Evolutionary conservation across 805 yeast species (phyloP).

Genomic region (Yarrowia keelungensis): DNA sequence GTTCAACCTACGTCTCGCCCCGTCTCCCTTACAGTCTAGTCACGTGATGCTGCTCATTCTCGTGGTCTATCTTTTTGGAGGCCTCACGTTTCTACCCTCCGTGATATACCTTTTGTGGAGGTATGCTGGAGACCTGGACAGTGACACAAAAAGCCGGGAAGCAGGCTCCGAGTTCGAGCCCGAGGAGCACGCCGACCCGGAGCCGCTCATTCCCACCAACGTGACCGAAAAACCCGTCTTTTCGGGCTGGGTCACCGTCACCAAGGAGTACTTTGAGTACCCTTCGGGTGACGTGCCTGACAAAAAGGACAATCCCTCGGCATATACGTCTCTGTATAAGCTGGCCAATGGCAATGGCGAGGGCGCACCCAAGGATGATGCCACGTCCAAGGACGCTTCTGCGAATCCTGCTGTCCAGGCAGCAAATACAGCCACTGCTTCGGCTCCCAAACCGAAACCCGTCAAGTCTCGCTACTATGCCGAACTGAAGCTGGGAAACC

Average conservation of each 20-base stretch:
- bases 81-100: constrained; percentile 19
- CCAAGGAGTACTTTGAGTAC: constrained; percentile 71
- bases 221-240: constrained; percentile 32
- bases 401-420: constrained; percentile 5
- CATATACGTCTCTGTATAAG: constrained; percentile 67
- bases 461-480: constrained; percentile 47
- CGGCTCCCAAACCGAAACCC: constrained; percentile 22
- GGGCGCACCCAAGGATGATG: background rate
- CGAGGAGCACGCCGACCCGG: background rate
- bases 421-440: background rate
- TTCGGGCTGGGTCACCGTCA: constrained; percentile 87
- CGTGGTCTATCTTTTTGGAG: constrained; percentile 14
- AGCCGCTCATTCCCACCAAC: constrained; percentile 33
- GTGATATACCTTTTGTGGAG: constrained; percentile 8
- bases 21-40: background rate
- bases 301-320: constrained; percentile 57
- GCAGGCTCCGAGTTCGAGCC: background rate
- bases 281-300: constrained; percentile 51
- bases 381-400: background rate
- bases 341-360: constrained; percentile 51
- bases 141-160: background rate
- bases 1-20: constrained; percentile 14
- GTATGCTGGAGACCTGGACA: constrained; percentile 24
- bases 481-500: constrained; percentile 81
- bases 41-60: constrained; percentile 12